Conservation (phyloP, 2,329 filamentous ascomycete species). For the Trichoderma brevicompactum region DNA sequence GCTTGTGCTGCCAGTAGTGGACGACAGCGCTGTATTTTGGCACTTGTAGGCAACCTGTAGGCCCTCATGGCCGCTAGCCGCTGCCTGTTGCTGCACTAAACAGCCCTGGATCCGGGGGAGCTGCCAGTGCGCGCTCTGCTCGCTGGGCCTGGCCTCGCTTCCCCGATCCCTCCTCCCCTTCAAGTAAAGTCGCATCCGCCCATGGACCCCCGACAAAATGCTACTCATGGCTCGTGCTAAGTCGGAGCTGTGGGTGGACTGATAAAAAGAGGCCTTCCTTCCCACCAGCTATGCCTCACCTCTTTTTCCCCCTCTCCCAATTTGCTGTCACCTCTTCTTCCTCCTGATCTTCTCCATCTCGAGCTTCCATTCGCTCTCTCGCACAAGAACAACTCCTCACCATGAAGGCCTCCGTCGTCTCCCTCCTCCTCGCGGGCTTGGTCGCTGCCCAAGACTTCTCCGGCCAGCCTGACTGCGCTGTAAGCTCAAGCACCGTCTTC, state of each 20-base stretch:
- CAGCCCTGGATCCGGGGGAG: slow-evolving; percentile 4
- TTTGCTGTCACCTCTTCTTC: neutral
- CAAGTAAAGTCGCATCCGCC: neutral
- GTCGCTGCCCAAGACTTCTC: slow-evolving; percentile 46
- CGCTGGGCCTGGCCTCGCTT: neutral
- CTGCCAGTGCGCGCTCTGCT: neutral
- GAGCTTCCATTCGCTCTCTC: neutral
- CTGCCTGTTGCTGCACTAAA: neutral
- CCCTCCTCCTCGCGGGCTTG: slow-evolving; percentile 43
- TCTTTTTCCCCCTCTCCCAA: neutral
- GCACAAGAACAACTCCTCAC: slow-evolving; percentile 33
- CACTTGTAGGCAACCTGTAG: too few species aligned
- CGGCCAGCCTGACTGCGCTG: slow-evolving; percentile 47
- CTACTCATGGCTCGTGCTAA: neutral
- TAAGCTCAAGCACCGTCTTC: slow-evolving; percentile 36
- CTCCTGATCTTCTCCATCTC: slow-evolving; percentile 1
- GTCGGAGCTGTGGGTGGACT: slow-evolving; percentile 1
- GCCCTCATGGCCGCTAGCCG: too few species aligned
- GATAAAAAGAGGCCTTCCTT: slow-evolving; percentile 25
- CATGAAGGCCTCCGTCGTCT: slow-evolving; percentile 48
- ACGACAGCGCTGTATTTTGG: too few species aligned
- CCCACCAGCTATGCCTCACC: neutral
- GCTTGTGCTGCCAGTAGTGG: too few species aligned
- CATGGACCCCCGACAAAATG: neutral
- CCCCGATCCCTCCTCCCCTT: slow-evolving; percentile 8